These are phyloP conservation scores for Pinguiococcus pyrenoidosus DNA, from an alignment of 108 stramenopile species.

Conservation along the genomic window DNA sequence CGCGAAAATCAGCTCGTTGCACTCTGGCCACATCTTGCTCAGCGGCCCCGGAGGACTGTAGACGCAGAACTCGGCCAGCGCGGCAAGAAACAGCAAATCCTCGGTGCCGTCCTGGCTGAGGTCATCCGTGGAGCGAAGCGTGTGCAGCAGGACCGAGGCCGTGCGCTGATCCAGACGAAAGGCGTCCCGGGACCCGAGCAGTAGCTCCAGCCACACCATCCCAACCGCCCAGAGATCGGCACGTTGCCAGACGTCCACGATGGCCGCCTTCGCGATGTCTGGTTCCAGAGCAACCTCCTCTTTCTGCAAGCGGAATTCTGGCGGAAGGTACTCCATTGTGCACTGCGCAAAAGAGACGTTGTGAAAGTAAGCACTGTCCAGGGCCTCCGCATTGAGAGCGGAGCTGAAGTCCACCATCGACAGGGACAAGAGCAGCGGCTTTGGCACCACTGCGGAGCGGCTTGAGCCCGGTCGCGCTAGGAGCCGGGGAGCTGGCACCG, in stretches of 20 bases:
- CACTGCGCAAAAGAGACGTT: constrained; percentile 17
- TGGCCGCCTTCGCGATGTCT: neutral
- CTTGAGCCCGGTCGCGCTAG: no score
- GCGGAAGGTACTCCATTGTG: constrained; percentile 33
- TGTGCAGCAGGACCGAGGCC: constrained; percentile 55
- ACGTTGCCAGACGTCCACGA: neutral
- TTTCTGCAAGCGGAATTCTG: constrained; percentile 29
- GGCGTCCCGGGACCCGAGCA: constrained; percentile 46
- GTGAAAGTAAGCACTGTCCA: neutral
- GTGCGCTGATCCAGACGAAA: constrained; percentile 83
- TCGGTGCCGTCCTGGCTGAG: constrained; percentile 16
- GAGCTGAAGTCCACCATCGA: constrained; percentile 33
- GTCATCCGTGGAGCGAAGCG: constrained; percentile 43
- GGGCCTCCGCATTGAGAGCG: constrained; percentile 25
- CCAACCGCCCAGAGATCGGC: constrained; percentile 51
- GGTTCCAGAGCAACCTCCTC: neutral
- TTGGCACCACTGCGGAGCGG: no score
- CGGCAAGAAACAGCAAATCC: constrained; percentile 23
- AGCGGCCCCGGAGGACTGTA: neutral
- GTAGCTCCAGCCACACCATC: constrained; percentile 56
- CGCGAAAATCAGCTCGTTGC: constrained; percentile 1
- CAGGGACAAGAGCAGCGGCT: no score
- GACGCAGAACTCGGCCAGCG: constrained; percentile 22
- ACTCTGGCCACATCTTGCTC: constrained; percentile 1
- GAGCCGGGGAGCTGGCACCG: no score